Conservation (phyloP, 192 early-diverging fungal species). For the Podila horticola region DNA sequence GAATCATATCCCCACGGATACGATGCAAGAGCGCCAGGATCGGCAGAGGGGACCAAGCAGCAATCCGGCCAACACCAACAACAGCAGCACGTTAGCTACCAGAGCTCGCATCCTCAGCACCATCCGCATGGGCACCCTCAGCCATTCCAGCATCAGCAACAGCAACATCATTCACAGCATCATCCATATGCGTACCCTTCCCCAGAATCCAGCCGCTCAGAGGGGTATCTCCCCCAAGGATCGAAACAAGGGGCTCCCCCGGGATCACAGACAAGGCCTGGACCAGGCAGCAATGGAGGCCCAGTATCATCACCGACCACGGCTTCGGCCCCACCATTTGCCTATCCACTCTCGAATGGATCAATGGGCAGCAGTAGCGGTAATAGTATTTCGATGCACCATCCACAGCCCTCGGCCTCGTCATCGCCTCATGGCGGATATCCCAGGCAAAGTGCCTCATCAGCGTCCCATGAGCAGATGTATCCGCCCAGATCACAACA, state of each 20-base stretch:
- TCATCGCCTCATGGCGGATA: no score
- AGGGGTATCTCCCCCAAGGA: not conserved
- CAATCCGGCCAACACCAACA: not conserved
- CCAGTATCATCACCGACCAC: not conserved
- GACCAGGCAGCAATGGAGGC: not conserved
- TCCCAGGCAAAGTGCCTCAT: not conserved
- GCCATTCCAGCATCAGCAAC: not conserved
- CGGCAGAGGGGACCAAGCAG: not conserved
- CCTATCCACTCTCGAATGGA: not conserved
- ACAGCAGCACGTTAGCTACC: conserved; percentile 2
- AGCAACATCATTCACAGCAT: not conserved
- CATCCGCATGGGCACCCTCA: not conserved
- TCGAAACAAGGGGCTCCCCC: not conserved
- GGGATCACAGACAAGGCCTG: not conserved
- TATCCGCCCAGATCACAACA: not conserved
- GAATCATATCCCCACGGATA: not conserved
- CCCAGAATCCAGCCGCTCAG: not conserved
- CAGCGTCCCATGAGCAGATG: not conserved
- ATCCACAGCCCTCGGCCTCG: no score
- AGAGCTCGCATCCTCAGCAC: not conserved
- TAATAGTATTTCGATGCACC: no score
- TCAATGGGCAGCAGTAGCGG: not conserved
- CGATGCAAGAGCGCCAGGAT: not conserved
- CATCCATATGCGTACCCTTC: not conserved
- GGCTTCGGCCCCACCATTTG: not conserved